Evolutionary conservation across 306 rosid species (phyloP), one percentile per base, ranked within the genome.

Genomic region (Castanopsis chinensis): DNA sequence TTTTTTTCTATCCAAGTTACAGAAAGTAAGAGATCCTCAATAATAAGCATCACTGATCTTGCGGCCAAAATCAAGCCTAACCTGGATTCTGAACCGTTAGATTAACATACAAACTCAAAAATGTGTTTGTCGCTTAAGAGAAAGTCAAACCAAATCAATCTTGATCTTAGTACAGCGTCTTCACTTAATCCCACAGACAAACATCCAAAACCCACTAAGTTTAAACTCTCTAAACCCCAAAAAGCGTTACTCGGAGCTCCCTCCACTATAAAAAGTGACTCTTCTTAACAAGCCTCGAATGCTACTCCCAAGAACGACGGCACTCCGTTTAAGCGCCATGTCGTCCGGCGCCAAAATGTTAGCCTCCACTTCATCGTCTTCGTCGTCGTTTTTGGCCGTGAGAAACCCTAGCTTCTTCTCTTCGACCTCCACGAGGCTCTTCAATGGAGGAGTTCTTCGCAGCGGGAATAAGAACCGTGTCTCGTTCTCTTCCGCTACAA

Each of bases 341-440:
- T 15, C 84, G 83, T 12, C 83, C 33, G 55, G 80, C 82, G 81
- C 81, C 57, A 81, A 81, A 32, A 73, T 84, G 83, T 17, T 86
- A 1, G 71, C 87, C 13, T 83, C 80, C 53, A 12, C 53, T 3
- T 45, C 89, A 4, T 88, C 90, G 4, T 78, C 77, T 3, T 73
- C 89, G 1, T 54, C 86, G 19, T 64, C 83, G 17, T 76, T 85
- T 5, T 81, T 72, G 25, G 58, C 91, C 11, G 74, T 64, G 61
- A 74, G 59, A 80, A 89, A 80, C 88, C 97, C 94, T 86, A 86
- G 79, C 56, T 60, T 75, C 59, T 69, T 81, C 83, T 12, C 73
- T 72, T 71, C 87, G 14, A 17, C 61, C 76, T 28, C 81, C 13
- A 15, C 86, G 6, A 78, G 78, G 13, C 78, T 76, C 78, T 82